Conservation (phyloP, 257 asterid genomes). For the Euphrasia confusa region DNA sequence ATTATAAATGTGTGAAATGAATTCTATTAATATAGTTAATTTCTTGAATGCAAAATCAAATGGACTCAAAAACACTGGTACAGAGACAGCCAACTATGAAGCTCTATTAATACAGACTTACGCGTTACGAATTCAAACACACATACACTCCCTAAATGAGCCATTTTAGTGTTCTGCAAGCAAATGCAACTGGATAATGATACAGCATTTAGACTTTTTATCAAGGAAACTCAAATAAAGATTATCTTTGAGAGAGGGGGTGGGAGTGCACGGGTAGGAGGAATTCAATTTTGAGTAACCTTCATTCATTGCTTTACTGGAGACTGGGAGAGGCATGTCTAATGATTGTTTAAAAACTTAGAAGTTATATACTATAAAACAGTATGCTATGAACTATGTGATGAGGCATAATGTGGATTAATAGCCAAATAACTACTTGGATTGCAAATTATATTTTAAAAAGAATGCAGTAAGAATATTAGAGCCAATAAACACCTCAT, state of each 20-base stretch:
- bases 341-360: too few species aligned
- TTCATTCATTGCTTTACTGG: too few species aligned
- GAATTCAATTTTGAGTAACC: too few species aligned
- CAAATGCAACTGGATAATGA: not conserved
- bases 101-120: not conserved
- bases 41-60: slow-evolving; percentile 7
- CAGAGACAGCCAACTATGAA: not conserved
- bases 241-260: too few species aligned
- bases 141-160: not conserved
- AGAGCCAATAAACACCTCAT: not conserved
- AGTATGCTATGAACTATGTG: not conserved
- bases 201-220: too few species aligned
- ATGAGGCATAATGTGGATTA: not conserved
- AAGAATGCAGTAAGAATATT: not conserved
- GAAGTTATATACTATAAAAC: not conserved
- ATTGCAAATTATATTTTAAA: not conserved
- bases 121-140: not conserved
- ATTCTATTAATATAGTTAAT: slow-evolving; percentile 4
- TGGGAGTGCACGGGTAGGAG: too few species aligned
- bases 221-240: too few species aligned
- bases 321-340: too few species aligned
- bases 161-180: not conserved
- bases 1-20: slow-evolving; percentile 3
- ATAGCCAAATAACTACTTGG: not conserved
- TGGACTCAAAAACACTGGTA: not conserved